Base-by-base conservation (phyloP, 148 eudicot genomes). In the Cornus florida region DNA sequence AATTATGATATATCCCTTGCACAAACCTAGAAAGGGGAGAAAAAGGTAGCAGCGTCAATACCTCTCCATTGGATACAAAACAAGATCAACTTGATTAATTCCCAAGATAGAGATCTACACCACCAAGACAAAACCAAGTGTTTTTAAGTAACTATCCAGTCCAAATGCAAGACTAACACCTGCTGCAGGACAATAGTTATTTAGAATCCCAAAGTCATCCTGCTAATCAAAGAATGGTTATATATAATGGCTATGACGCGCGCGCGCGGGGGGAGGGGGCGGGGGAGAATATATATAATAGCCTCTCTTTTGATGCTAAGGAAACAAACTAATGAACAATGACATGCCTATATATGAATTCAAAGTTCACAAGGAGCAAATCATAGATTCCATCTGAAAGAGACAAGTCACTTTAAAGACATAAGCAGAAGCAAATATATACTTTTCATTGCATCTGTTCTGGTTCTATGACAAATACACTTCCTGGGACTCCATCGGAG, bases 401-500 rank as follows among this genome's bases (percentile, higher is more conserved):
- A 38, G n/a, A 32, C 10, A 56, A 32, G 11, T 11, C 8, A 13
- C 32, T 11, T 13, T 35, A 31, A 74, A 64, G 38, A 35, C 38
- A 35, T 19, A 78, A 78, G 24, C 50, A 43, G 22, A 41, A 53
- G 39, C 41, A 19, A 6, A 19, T 35, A 38, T 72, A 67, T 39
- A 79, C 75, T 74, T 69, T 57, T 6, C 71, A 43, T 60, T 23
- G 35, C 2, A 53, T 67, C 28, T 2, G 12, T 39, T 78, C 24
- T 74, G 72, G 57, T 43, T 9, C 78, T 79, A 87, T 67, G 70
- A 86, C 56, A 83, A 31, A 35, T 87, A 86, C 72, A 94, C 28
- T 79, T 96, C 93, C 80, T 89, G 87, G 66, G 95, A 81, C 60
- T 89, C 94, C 93, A 89, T 86, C 35, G 97, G 94, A 46, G 97